Conservation (phyloP, 2,329 filamentous ascomycete species). For the Cytospora schulzeri region DNA sequence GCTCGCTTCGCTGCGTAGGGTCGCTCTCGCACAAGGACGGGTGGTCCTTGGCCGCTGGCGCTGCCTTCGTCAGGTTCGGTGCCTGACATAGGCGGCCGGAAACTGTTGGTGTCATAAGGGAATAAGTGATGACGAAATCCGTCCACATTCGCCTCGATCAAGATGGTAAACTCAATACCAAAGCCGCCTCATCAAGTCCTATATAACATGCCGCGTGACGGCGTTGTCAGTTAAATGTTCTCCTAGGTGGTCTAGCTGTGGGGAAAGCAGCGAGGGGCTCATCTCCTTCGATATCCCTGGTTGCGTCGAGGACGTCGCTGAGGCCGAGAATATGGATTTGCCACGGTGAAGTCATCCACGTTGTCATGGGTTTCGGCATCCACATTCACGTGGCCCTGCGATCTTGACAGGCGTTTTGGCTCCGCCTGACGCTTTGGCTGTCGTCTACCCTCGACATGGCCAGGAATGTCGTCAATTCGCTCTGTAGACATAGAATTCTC, state of each 20-base stretch:
- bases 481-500: constrained; percentile 23
- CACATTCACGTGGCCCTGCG: constrained; percentile 13
- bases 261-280: constrained; percentile 3
- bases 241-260: background rate
- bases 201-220: constrained; percentile 10
- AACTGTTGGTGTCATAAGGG: background rate
- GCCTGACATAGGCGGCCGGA: background rate
- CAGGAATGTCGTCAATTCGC: constrained; percentile 3
- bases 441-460: constrained; percentile 12
- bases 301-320: constrained; percentile 14
- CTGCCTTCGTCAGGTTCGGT: background rate
- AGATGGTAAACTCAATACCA: constrained; percentile 3
- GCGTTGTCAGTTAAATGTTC: constrained; percentile 21
- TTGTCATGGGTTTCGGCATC: constrained; percentile 6
- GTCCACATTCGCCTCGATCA: background rate
- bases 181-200: constrained; percentile 24
- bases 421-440: background rate
- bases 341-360: constrained; percentile 11
- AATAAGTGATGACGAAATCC: background rate
- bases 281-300: constrained; percentile 23
- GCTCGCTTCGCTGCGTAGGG: background rate
- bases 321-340: constrained; percentile 13
- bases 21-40: background rate
- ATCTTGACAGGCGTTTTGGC: constrained; percentile 13
- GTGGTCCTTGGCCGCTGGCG: background rate